Percentiles rank a stretch among this genome's conserved stretches.
These are phyloP conservation scores for Volvox carteri DNA, from an alignment of 163 green algal species.

Conservation along the genomic window DNA sequence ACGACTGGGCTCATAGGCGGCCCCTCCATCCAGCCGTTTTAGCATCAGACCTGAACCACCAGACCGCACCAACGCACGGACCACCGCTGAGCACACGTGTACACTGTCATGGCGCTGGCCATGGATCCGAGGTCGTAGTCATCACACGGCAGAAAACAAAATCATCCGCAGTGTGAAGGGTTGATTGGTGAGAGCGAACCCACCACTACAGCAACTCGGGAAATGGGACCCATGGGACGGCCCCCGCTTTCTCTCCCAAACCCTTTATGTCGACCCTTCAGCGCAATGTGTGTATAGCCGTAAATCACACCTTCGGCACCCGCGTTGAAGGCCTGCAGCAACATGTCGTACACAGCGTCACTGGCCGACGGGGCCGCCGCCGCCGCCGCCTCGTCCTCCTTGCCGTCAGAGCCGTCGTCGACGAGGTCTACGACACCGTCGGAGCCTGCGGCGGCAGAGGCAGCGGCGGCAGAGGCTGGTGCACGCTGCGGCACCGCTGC, in stretches of 20 bases:
- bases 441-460: background rate
- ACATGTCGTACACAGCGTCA: slow-evolving; percentile 40
- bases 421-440: background rate
- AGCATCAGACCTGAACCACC: slow-evolving; percentile 91
- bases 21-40: slow-evolving; percentile 82
- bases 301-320: slow-evolving; percentile 34
- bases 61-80: no score
- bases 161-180: no score
- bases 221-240: no score
- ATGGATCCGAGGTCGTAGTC: no score
- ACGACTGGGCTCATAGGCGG: slow-evolving; percentile 85
- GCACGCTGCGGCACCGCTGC: background rate
- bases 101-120: no score
- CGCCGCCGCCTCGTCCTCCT: background rate
- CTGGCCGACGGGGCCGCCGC: background rate
- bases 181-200: no score
- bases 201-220: no score
- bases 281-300: no score
- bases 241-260: no score
- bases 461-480: background rate
- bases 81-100: no score
- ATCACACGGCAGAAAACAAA: no score
- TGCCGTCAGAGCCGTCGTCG: background rate
- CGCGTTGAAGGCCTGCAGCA: slow-evolving; percentile 49
- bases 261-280: no score